Percentiles rank a stretch among this genome's conserved stretches.
phyloP scores from a whole-genome alignment of 2,329 filamentous ascomycete species.

The Cordyceps pruinosa region DNA sequence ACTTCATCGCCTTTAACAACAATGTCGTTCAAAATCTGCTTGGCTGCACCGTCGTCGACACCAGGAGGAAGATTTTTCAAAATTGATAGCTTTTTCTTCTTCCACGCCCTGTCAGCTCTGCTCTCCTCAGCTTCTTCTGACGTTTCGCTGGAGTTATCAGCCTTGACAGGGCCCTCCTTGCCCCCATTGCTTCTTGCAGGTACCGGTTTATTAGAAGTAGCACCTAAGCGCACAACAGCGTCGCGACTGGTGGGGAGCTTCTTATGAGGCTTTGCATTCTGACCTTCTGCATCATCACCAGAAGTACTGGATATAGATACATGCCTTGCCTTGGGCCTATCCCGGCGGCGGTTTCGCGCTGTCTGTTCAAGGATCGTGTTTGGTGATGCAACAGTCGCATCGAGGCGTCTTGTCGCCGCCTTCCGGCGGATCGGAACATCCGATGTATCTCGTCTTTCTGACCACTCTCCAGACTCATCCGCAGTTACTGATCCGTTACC shows the following conservation, averaged over 20 bases:
- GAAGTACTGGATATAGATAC: slow-evolving; percentile 15
- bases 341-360: slow-evolving; percentile 18
- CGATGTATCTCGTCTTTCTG: neutral
- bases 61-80: slow-evolving; percentile 75
- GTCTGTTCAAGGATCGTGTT: slow-evolving; percentile 14
- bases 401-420: slow-evolving; percentile 16
- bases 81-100: slow-evolving; percentile 55
- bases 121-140: slow-evolving; percentile 37
- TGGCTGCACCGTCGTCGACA: slow-evolving; percentile 74
- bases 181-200: slow-evolving; percentile 25
- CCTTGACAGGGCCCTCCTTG: slow-evolving; percentile 29
- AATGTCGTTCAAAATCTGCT: slow-evolving; percentile 93
- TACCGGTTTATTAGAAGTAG: neutral
- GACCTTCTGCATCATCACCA: slow-evolving; percentile 17
- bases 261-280: neutral
- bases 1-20: slow-evolving; percentile 92
- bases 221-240: neutral
- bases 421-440: slow-evolving; percentile 14
- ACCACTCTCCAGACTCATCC: slow-evolving; percentile 16
- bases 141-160: slow-evolving; percentile 40
- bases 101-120: slow-evolving; percentile 45
- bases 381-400: slow-evolving; percentile 3
- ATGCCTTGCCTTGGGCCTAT: slow-evolving; percentile 9
- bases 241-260: slow-evolving; percentile 5
- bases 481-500: slow-evolving; percentile 15